Evolutionary conservation across 2,329 filamentous ascomycete genomes (phyloP), one percentile per base, ranked within the genome.

Genomic region (Ophiostoma montium): DNA sequence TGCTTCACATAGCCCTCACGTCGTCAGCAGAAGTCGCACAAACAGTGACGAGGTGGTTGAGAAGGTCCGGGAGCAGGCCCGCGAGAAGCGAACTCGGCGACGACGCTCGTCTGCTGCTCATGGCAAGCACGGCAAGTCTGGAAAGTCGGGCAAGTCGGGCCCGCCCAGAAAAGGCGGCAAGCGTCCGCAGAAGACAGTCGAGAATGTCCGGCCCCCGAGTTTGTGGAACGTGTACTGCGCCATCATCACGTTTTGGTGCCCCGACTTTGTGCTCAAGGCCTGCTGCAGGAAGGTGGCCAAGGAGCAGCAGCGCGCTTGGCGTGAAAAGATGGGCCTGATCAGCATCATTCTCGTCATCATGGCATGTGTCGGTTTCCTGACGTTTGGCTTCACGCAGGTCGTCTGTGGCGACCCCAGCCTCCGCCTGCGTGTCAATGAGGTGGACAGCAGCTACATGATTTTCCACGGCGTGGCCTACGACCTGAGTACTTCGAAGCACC

Each of bases 211-310:
- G 2, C 86, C 90, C 2, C 88, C 87, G 0, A 95, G 85, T 60
- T 65, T 94, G 35, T 98, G 92, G 92, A 94, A 88, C 59, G 82
- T 94, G 4, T 98, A 98, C 69, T 98, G 92, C 65, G 83, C 85
- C 44, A 78, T 94, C 54, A 69, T 98, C 56, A 98, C 92, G 0
- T 95, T 96, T 60, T 96, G 92, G 89, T 84, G 80, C 51, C 92
- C 92, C 0, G 82, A 88, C 61, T 84, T 90, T 53, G 67, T 95
- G 27, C 70, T 98, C 49, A 78, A 75, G 56, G 94, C 86, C 65
- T 92, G 88, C 60, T 92, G 87, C 59, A 88, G 89, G 35, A 94
- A 85, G 72, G 79, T 80, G 8, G 75, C 85, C 42, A 92, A 85
- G 64, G 87, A 83, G 15, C 87, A 96, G 64, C 84, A 88, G 61